Percentiles rank a stretch among this genome's conserved stretches.
These are phyloP conservation scores for Lomentospora prolificans DNA, from an alignment of 2,329 filamentous ascomycete genomes.

Conservation along the genomic window DNA sequence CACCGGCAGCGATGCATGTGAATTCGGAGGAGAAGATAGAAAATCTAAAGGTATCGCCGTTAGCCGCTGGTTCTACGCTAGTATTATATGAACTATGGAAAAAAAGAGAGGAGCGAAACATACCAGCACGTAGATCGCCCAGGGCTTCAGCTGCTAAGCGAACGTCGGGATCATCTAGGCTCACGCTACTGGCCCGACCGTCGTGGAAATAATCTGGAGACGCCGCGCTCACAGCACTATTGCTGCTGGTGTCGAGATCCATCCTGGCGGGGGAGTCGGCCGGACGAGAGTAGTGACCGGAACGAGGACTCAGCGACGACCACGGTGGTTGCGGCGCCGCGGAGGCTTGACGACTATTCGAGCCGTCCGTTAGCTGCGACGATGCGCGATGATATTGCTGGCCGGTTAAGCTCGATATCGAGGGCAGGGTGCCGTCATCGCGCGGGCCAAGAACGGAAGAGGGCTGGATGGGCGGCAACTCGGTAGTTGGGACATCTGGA, in stretches of 20 bases:
- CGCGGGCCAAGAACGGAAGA: conserved; percentile 16
- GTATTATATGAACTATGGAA: no score
- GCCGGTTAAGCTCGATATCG: conserved; percentile 30
- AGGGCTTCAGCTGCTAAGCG: conserved; percentile 65
- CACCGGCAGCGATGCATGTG: conserved; percentile 29
- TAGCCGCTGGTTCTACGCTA: no score
- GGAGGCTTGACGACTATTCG: conserved; percentile 2
- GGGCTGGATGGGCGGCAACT: conserved; percentile 33
- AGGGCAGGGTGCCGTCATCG: conserved; percentile 26
- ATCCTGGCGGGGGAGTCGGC: conserved; percentile 35
- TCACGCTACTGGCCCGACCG: conserved; percentile 40
- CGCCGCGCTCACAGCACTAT: conserved; percentile 28
- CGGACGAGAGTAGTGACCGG: conserved; percentile 34
- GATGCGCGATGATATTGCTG: conserved; percentile 10
- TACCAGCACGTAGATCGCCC: conserved; percentile 65
- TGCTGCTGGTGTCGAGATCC: conserved; percentile 36
- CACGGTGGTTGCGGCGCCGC: conserved; percentile 23
- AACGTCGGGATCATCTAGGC: conserved; percentile 57
- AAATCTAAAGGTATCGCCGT: conserved; percentile 41
- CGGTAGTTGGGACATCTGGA: conserved; percentile 23
- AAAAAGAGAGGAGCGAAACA: conserved; percentile 20
- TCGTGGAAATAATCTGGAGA: conserved; percentile 37
- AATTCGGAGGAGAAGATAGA: conserved; percentile 50
- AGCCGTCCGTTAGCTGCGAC: conserved; percentile 11
- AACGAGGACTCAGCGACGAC: conserved; percentile 39